Conservation (phyloP, 495 filamentous ascomycete genomes). For the Rusavskia elegans region DNA sequence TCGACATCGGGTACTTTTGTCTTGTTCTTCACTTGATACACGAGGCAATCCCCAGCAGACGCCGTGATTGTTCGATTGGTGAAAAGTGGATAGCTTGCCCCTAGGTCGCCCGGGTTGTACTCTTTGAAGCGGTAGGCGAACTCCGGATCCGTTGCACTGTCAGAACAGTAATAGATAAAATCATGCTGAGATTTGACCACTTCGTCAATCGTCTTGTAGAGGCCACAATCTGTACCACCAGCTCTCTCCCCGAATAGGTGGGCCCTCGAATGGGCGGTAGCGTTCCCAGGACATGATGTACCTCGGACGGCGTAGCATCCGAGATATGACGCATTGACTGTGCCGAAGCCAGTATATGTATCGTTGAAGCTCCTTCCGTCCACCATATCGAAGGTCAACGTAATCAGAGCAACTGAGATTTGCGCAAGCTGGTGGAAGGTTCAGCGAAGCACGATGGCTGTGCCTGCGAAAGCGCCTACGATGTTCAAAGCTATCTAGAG, state of each 20-base stretch:
- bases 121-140: slow-evolving; percentile 12
- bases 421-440: too few species aligned
- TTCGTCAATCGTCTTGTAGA: neutral
- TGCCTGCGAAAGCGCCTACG: too few species aligned
- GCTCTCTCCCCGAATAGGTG: slow-evolving; percentile 3
- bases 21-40: neutral
- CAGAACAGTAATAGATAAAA: slow-evolving; percentile 5
- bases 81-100: slow-evolving; percentile 4
- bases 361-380: too few species aligned
- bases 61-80: slow-evolving; percentile 7
- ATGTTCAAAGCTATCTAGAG: too few species aligned
- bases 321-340: too few species aligned
- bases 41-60: slow-evolving; percentile 3
- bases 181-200: neutral
- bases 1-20: neutral
- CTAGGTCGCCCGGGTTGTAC: slow-evolving; percentile 5
- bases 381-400: too few species aligned
- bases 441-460: too few species aligned
- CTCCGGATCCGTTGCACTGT: neutral
- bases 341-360: too few species aligned
- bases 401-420: too few species aligned
- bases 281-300: too few species aligned
- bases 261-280: neutral
- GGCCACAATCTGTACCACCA: neutral
- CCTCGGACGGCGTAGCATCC: too few species aligned